Base-by-base conservation (phyloP, 2,329 filamentous ascomycete genomes). In the Fusarium pseudonygamai region DNA sequence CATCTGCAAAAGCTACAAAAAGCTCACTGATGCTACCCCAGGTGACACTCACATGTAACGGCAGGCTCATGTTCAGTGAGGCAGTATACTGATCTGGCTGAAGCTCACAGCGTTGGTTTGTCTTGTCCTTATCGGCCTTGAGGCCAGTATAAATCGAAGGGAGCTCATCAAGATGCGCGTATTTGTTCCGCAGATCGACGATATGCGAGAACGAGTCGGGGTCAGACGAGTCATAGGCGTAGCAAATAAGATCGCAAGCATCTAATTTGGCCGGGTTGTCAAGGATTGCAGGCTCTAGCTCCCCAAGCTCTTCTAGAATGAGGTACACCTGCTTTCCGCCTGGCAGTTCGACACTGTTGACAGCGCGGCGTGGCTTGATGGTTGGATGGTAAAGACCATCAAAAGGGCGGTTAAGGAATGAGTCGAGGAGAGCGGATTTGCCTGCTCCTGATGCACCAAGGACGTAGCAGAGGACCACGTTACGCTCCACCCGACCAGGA, bases 261-360 rank as follows among this genome's bases (percentile, higher is more conserved):
- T 97, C 94, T 20, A 99, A 87, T 82, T 97, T 97, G 49, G 91
- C 89, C 78, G 92, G 91, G 79, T 99, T 99, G 64, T 98, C 96
- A 7, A 99, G 86, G 61, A 98, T 95, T 18, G 96, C 96, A 0
- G 94, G 93, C 81, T 98, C 96, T n/a, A 97, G 87, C 82, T 98
- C 95, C 39, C 96, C 96, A 2, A 98, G 91, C 82, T 99, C 96
- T 79, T 97, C 94, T 30, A 98, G 87, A 67, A 99, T 98, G 39
- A 99, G 87, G 80, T 99, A 98, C 81, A 95, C 97, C 83, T 99
- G 96, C 81, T 97, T 97, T 58, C 96, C 96, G 15, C 96, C 96
- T 50, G 94, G 95, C 2, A 99, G 89, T 80, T 99, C 96, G 24
- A 99, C 96, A 65, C 94, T 97, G 81, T 99, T 98, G 74, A 99